Base-by-base conservation (phyloP, 2,329 filamentous ascomycete species). In the Tetracladium maxilliforme region DNA sequence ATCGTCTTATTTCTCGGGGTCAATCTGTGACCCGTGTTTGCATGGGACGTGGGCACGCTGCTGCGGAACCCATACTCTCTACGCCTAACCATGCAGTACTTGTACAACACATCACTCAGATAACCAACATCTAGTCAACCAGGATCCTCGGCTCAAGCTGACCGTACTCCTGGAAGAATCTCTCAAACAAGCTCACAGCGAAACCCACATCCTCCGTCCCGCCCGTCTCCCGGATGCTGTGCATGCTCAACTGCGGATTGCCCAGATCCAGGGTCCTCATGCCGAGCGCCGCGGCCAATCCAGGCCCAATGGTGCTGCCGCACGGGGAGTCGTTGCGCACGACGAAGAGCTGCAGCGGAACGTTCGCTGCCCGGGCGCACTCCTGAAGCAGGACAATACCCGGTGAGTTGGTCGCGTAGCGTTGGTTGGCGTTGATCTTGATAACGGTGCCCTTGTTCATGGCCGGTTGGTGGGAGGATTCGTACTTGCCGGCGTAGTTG, bases 401-500 rank as follows among this genome's bases (percentile, higher is more conserved):
- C 2, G 90, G 90, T 0, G 83, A 82, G 58, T 94, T 95, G 27
- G 90, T 98, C 16, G 87, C 84, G 54, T 98, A 98, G 33, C 86
- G 77, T 39, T 90, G 83, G 51, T 95, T 98, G 34, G 90, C 90
- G 47, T 98, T 98, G 61, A 98, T 68, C 58, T 98, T 98, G 61
- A 98, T 84, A 22, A 95, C 87, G 4, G 82, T 82, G 25, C 90
- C 90, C 50, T 83, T 81, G 64, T 98, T 98, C 68, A 98, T 92
- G 52, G 86, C 76, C 5, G 90, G 90, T 36, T 81, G 71, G 55
- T 98, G 90, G 40, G 82, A 79, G 18, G 71, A 54, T 56, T 98
- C 90, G 54, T 95, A 93, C 54, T 95, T 95, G 39, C 58, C 71
- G 5, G 74, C 65, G 49, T 94, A 98, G 58, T 98, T 98, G 29